phyloP scores from a whole-genome alignment of 805 yeast genomes.

The Nematodospora valgi region DNA sequence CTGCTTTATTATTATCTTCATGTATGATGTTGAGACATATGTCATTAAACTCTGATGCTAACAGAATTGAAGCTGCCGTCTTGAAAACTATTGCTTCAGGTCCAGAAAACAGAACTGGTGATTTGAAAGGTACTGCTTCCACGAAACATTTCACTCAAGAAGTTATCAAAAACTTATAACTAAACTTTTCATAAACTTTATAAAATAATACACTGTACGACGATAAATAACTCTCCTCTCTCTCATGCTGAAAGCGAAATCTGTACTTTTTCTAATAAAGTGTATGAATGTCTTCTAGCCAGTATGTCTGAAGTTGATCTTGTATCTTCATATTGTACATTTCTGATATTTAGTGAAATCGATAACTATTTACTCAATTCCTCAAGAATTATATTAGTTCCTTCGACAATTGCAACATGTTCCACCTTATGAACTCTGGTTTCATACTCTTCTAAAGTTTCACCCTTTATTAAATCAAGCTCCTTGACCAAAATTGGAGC shows the following conservation, averaged over 20 bases:
- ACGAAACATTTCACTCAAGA: constrained; percentile 89
- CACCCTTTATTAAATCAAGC: constrained; percentile 66
- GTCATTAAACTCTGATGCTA: constrained; percentile 81
- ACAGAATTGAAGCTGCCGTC: constrained; percentile 84
- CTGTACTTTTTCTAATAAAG: no score
- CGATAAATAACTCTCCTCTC: no score
- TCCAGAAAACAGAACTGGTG: constrained; percentile 93
- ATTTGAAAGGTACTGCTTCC: constrained; percentile 87
- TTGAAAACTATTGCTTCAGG: constrained; percentile 90
- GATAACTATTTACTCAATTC: constrained; percentile 18
- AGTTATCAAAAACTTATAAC: constrained; percentile 73
- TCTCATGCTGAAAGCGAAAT: no score
- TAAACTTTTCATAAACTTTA: constrained; percentile 1
- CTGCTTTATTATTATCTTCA: constrained; percentile 91
- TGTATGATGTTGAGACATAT: constrained; percentile 99
- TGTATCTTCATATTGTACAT: no score
- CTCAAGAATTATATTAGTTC: constrained; percentile 62
- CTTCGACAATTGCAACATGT: constrained; percentile 92
- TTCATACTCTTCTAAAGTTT: constrained; percentile 77
- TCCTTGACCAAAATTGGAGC: constrained; percentile 84
- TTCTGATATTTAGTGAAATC: no score
- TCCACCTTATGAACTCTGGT: constrained; percentile 77
- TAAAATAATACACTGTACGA: no score
- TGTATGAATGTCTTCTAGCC: no score
- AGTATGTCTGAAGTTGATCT: no score